Evolutionary conservation across 2,329 filamentous ascomycete genomes (phyloP).

Genomic region (Lecanicillium sp.): DNA sequence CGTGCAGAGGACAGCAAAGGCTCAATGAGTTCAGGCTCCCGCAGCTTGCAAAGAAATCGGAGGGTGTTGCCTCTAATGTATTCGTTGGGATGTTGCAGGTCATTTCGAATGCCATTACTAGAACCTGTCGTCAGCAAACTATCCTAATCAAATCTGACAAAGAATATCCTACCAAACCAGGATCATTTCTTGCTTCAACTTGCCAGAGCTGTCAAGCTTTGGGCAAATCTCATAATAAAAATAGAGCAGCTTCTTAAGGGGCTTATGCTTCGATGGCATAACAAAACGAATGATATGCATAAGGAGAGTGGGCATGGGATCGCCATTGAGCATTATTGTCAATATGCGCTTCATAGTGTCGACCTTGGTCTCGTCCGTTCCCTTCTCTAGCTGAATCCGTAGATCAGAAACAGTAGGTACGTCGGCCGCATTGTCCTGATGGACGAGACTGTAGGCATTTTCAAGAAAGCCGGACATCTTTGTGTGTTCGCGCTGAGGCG

Average conservation of each 20-base stretch:
- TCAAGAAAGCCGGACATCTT: conserved; percentile 92
- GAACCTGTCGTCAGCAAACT: conserved; percentile 4
- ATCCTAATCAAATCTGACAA: not conserved
- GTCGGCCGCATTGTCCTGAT: conserved; percentile 94
- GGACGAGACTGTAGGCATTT: conserved; percentile 90
- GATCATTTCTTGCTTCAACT: conserved; percentile 99
- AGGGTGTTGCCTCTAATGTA: conserved; percentile 98
- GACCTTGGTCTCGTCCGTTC: conserved; percentile 83
- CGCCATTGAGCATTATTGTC: conserved; percentile 96
- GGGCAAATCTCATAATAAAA: conserved; percentile 99
- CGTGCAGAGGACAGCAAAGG: conserved; percentile 88
- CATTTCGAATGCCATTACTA: conserved; percentile 96
- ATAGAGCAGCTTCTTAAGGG: conserved; percentile 95
- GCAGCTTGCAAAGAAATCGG: conserved; percentile 92
- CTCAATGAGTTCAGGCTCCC: conserved; percentile 92
- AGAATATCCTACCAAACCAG: conserved; percentile 67
- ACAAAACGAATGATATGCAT: conserved; percentile 99
- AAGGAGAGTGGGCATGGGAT: conserved; percentile 86
- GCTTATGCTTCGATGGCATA: conserved; percentile 96
- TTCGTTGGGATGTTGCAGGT: conserved; percentile 95
- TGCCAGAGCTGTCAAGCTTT: conserved; percentile 84
- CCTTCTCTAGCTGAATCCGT: conserved; percentile 88
- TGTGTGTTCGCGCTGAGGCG: not conserved
- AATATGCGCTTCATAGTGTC: conserved; percentile 96
- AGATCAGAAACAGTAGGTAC: conserved; percentile 85